Conservation (phyloP, 1,139 yeast genomes). For the Geotrichum klebahnii region DNA sequence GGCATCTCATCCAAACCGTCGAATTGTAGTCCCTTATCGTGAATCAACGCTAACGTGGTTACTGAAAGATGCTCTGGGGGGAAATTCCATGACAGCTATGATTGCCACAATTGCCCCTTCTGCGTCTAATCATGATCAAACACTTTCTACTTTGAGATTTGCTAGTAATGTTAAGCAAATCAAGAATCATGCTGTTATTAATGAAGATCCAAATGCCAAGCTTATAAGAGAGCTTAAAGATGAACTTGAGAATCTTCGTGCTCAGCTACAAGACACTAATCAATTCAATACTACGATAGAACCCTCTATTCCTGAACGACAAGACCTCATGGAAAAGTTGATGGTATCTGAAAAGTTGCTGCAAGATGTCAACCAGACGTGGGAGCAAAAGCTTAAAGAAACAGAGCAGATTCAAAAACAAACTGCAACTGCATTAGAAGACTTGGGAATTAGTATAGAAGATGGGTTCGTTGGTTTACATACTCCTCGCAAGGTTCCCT, state of each 20-base stretch:
- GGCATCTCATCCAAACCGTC: constrained; percentile 24
- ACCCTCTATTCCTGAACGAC: background rate
- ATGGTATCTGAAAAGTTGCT: constrained; percentile 30
- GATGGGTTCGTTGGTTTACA: constrained; percentile 30
- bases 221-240: constrained; percentile 32
- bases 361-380: constrained; percentile 31
- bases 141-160: constrained; percentile 57
- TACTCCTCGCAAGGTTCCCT: constrained; percentile 33
- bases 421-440: constrained; percentile 33
- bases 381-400: constrained; percentile 32
- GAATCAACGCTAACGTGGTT: constrained; percentile 62
- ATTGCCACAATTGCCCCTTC: constrained; percentile 64
- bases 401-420: constrained; percentile 31
- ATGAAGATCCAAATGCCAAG: constrained; percentile 29
- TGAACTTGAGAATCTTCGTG: constrained; percentile 30
- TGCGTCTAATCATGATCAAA: constrained; percentile 53
- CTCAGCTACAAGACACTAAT: constrained; percentile 17
- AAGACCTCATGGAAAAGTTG: constrained; percentile 30
- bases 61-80: constrained; percentile 59
- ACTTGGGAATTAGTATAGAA: constrained; percentile 32
- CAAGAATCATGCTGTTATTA: constrained; percentile 28
- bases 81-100: constrained; percentile 66
- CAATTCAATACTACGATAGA: constrained; percentile 12
- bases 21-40: constrained; percentile 51
- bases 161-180: constrained; percentile 41